phyloP scores from a whole-genome alignment of 208 protist genomes.

The Naegleria gruberi region DNA sequence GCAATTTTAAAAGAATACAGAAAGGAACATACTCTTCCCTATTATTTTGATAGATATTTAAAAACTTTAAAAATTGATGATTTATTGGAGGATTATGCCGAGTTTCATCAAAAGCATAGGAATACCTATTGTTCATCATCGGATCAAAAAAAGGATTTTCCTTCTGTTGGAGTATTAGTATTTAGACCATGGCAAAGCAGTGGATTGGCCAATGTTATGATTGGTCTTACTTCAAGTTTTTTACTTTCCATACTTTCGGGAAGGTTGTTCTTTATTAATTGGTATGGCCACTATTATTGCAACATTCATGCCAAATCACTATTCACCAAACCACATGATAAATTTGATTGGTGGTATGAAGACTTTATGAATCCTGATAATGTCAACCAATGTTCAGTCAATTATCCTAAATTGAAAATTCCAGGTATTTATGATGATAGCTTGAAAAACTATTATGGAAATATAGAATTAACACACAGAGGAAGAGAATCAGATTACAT shows the following conservation, averaged over 20 bases:
- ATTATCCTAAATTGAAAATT: neutral
- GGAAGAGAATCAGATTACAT: neutral
- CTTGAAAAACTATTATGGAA: neutral
- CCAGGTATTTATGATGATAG: neutral
- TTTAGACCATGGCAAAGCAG: conserved; percentile 8
- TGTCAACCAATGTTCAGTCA: neutral
- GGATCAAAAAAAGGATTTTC: neutral
- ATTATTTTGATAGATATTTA: conserved; percentile 3
- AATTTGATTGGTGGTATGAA: neutral
- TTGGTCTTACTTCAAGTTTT: neutral
- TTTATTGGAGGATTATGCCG: neutral
- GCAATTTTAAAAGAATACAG: neutral
- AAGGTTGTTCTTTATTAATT: neutral
- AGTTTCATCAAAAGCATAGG: neutral
- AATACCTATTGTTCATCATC: neutral
- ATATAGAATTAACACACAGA: neutral
- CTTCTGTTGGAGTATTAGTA: neutral
- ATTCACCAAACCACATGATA: neutral
- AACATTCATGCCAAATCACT: neutral
- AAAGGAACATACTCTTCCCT: neutral
- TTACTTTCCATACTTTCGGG: neutral
- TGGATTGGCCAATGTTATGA: conserved; percentile 10
- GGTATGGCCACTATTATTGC: conserved; percentile 7
- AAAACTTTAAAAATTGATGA: neutral
- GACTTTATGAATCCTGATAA: neutral